These are phyloP conservation scores for Pseudopithomyces chartarum DNA, from an alignment of 2,329 filamentous ascomycete species.

Conservation along the genomic window DNA sequence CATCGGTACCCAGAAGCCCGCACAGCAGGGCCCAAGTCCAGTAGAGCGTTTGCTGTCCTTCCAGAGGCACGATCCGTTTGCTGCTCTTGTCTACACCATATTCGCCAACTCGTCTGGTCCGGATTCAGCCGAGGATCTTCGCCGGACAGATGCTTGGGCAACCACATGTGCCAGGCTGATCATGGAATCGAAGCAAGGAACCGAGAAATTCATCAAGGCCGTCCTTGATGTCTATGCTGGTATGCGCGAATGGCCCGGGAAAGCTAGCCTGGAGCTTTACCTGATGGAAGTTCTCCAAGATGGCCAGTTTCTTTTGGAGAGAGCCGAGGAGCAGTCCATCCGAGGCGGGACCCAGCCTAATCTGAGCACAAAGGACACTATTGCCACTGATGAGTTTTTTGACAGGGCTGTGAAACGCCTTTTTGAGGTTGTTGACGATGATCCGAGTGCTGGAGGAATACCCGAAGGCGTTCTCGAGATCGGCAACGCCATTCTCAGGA, in stretches of 20 bases:
- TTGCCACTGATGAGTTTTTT: slow-evolving; percentile 87
- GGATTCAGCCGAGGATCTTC: slow-evolving; percentile 78
- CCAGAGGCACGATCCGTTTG: slow-evolving; percentile 84
- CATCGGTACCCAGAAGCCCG: slow-evolving; percentile 55
- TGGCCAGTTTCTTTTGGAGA: slow-evolving; percentile 87
- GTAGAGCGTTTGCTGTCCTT: slow-evolving; percentile 87
- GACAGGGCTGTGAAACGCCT: slow-evolving; percentile 78
- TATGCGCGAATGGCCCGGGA: slow-evolving; percentile 88
- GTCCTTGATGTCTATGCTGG: slow-evolving; percentile 87
- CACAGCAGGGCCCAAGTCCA: slow-evolving; percentile 62
- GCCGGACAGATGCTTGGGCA: slow-evolving; percentile 86
- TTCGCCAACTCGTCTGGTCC: slow-evolving; percentile 86
- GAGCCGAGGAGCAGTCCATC: slow-evolving; percentile 74
- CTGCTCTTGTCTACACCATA: slow-evolving; percentile 80
- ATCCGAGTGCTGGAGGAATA: slow-evolving; percentile 76
- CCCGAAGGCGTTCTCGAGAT: slow-evolving; percentile 84
- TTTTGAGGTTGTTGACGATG: slow-evolving; percentile 85
- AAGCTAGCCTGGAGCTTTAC: slow-evolving; percentile 88
- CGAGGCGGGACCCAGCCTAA: slow-evolving; percentile 72
- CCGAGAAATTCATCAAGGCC: slow-evolving; percentile 80
- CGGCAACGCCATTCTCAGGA: slow-evolving; percentile 79
- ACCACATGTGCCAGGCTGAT: slow-evolving; percentile 84
- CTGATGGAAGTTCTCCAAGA: slow-evolving; percentile 94
- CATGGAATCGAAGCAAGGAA: slow-evolving; percentile 73
- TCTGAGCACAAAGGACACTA: slow-evolving; percentile 78